These are phyloP conservation scores for Prunus yedoensis DNA, from an alignment of 331 rosid genomes.

Conservation along the genomic window DNA sequence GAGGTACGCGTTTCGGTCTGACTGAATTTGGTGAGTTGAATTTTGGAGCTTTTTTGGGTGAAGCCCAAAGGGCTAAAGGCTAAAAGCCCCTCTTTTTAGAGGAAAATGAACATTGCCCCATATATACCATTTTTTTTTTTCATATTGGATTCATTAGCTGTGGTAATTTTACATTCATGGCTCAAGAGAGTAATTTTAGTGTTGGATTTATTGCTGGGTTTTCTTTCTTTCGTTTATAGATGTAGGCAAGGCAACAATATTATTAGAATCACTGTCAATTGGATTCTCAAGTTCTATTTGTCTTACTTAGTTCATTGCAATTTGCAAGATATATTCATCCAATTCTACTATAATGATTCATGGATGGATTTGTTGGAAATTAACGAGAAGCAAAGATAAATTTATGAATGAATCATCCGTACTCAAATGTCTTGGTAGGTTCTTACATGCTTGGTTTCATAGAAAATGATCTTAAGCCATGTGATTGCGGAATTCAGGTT, in stretches of 20 bases:
- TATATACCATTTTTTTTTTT: not conserved
- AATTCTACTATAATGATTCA: too few species aligned
- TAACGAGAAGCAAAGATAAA: too few species aligned
- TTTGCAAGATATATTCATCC: too few species aligned
- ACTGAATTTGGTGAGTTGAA: constrained; percentile 19
- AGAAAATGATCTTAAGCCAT: too few species aligned
- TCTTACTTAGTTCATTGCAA: not conserved
- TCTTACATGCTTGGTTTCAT: too few species aligned
- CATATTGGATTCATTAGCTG: not conserved
- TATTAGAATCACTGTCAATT: not conserved
- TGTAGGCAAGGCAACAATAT: not conserved
- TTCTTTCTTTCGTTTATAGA: not conserved
- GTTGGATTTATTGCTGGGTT: not conserved
- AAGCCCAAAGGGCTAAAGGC: not conserved
- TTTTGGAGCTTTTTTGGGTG: not conserved
- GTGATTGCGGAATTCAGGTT: not conserved
- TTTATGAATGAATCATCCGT: too few species aligned
- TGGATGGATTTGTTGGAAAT: too few species aligned
- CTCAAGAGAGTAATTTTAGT: not conserved
- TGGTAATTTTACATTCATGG: not conserved
- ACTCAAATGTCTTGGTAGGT: too few species aligned
- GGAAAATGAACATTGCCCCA: not conserved
- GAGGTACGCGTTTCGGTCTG: constrained; percentile 74
- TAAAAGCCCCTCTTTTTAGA: not conserved
- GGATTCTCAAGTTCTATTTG: not conserved